A percentile compares a stretch with the other conserved stretches of the same genome.
Conservation (phyloP, 805 yeast genomes). For the Sugiyamaella qingdaonensis region DNA sequence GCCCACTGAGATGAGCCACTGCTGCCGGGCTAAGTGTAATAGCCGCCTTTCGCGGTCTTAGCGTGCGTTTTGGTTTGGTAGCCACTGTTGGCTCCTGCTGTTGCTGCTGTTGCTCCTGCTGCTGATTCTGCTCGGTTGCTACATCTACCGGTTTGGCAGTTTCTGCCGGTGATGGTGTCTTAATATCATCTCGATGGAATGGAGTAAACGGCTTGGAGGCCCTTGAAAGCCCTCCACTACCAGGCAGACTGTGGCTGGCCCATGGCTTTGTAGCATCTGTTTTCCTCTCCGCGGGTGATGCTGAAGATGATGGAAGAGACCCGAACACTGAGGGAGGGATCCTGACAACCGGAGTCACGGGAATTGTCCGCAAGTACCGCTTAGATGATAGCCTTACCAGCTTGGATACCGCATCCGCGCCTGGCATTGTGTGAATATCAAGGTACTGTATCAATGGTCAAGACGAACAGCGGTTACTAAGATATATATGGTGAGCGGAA, state of each 20-base stretch:
- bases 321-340: constrained; percentile 12
- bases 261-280: constrained; percentile 7
- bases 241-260: constrained; percentile 14
- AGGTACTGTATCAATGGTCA: background rate
- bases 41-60: constrained; percentile 86
- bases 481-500: background rate
- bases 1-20: constrained; percentile 57
- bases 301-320: constrained; percentile 13
- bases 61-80: constrained; percentile 46
- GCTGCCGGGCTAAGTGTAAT: constrained; percentile 79
- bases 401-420: constrained; percentile 5
- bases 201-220: constrained; percentile 10
- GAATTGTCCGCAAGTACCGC: constrained; percentile 15
- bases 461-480: background rate
- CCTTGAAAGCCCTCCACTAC: constrained; percentile 5
- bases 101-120: background rate
- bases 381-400: constrained; percentile 10
- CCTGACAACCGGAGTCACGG: constrained; percentile 10
- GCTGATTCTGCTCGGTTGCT: background rate
- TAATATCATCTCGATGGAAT: background rate
- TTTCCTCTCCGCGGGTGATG: constrained; percentile 1
- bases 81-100: constrained; percentile 19
- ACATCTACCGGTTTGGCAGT: background rate
- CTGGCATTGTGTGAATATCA: constrained; percentile 3
- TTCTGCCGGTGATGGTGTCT: background rate